These are phyloP conservation scores for Sporothrix globosa DNA, from an alignment of 2,329 filamentous ascomycete species.

Conservation along the genomic window DNA sequence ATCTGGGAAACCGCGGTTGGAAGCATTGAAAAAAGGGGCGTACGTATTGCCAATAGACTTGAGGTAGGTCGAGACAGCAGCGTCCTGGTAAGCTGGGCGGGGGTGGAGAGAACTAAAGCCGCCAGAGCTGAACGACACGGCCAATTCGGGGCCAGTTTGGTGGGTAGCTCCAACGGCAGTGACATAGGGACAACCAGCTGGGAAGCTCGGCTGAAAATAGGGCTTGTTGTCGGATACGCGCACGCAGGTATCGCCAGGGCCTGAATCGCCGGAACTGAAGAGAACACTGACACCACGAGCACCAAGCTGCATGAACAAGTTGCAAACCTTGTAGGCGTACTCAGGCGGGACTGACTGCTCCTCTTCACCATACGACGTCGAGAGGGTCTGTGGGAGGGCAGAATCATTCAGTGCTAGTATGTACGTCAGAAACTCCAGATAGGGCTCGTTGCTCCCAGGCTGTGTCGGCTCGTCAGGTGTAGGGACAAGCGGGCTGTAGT, in stretches of 20 bases:
- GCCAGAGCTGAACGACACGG: conserved; percentile 44
- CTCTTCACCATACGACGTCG: conserved; percentile 68
- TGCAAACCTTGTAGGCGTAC: conserved; percentile 65
- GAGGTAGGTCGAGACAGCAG: conserved; percentile 47
- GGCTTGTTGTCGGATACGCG: conserved; percentile 54
- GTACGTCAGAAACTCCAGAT: conserved; percentile 64
- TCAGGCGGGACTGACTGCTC: conserved; percentile 65
- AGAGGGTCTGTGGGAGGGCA: conserved; percentile 63
- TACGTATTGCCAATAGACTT: conserved; percentile 50
- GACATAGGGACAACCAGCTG: conserved; percentile 47
- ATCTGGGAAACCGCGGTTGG: conserved; percentile 53
- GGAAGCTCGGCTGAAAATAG: conserved; percentile 48
- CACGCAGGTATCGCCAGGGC: conserved; percentile 64
- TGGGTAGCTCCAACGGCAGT: conserved; percentile 61
- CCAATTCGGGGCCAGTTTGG: conserved; percentile 41
- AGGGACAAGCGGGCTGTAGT: conserved; percentile 57
- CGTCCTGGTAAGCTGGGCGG: conserved; percentile 48
- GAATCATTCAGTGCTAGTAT: conserved; percentile 55
- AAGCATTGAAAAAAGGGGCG: conserved; percentile 48
- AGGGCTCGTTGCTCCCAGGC: conserved; percentile 67
- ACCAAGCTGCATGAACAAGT: conserved; percentile 67
- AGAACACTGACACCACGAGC: conserved; percentile 68
- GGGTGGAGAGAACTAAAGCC: conserved; percentile 55
- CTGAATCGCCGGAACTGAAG: conserved; percentile 62
- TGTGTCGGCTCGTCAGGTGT: conserved; percentile 52